Evolutionary conservation across 371 early-diverging fungal genomes (phyloP), one percentile per base, ranked within the genome.

Genomic region (Mucor mucedo): DNA sequence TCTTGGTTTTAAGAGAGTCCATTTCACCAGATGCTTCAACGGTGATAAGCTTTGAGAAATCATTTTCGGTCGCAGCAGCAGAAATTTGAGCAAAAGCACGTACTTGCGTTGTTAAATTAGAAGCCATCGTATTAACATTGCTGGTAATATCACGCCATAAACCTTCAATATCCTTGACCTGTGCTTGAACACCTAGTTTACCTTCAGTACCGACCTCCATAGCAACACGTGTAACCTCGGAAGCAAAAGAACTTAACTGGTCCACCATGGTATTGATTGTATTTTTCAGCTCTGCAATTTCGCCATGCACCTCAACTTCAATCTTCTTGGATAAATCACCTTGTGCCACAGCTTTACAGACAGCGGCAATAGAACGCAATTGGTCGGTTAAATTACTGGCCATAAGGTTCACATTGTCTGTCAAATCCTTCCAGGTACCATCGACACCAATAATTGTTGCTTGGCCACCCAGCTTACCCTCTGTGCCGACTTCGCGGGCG

Each of bases 1-100:
- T 90, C 76, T 90, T 89, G 35, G 88, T 87, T 69, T 91, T 90
- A 56, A 91, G 79, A 30, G 89, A 84, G 42, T 89, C 89, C 90
- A 89, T 89, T 76, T 91, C 90, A 59, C 90, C 90, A 30, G 84
- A 84, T 0, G 90, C 90, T 62, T 88, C 87, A 4, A 89, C 84
- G 2, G 88, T 91, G 58, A 91, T 89, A 64, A 86, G 72, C 14
- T 78, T 77, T 8, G 85, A 84, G 53, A 84, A 89, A 68, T 89
- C 88, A 21, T 88, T 89, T n/a, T 78, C 85, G 2, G 89, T 83
- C 5, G 87, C 87, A 11, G 87, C 84, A 8, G 83, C 82, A 16
- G 84, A 84, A 52, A 86, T 86, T 40, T 85, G 83, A 27, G 85
- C 85, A 66, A 84, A 87, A 0, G 87, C 87, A 44, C 89, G 80